Evolutionary conservation across 2,329 filamentous ascomycete species (phyloP).

Genomic region (Pseudogymnoascus sp.): DNA sequence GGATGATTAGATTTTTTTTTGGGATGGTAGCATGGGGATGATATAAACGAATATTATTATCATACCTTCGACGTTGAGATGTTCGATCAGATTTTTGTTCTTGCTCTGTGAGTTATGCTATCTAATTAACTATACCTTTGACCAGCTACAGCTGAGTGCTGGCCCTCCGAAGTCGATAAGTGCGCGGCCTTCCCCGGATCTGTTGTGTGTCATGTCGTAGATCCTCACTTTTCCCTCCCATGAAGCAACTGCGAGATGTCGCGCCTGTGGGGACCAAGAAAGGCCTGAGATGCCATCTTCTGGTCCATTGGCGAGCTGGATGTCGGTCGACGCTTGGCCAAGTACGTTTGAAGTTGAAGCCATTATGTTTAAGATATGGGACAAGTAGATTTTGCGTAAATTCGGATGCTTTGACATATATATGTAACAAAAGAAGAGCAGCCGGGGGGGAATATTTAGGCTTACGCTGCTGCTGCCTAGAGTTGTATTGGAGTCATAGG

Average conservation of each 20-base stretch:
- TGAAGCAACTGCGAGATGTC: conserved; percentile 81
- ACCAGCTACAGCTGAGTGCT: conserved; percentile 78
- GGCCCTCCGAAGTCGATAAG: conserved; percentile 78
- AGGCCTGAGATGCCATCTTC: conserved; percentile 86
- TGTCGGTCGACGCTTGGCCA: conserved; percentile 84
- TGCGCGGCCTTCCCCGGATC: conserved; percentile 73
- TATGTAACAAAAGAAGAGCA: not conserved
- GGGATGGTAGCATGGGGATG: conserved; percentile 14
- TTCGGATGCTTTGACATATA: not conserved
- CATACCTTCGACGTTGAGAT: conserved; percentile 4
- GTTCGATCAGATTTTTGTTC: conserved; percentile 4
- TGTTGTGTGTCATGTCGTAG: conserved; percentile 75
- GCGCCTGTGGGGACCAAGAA: conserved; percentile 64
- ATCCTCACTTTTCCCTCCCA: conserved; percentile 99
- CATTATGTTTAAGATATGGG: conserved; percentile 1
- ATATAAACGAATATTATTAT: not conserved
- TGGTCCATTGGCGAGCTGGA: conserved; percentile 70
- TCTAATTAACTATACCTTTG: conserved; percentile 53
- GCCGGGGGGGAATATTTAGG: not conserved
- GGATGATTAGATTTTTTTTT: not conserved
- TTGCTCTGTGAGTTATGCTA: conserved; percentile 1
- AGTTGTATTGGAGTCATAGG: not conserved
- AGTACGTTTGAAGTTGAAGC: conserved; percentile 51
- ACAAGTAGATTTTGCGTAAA: not conserved
- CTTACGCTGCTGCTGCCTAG: not conserved